Percentiles rank a stretch among this genome's conserved stretches.
phyloP scores from a whole-genome alignment of 345 rosid species.

The Sonneratia alba region DNA sequence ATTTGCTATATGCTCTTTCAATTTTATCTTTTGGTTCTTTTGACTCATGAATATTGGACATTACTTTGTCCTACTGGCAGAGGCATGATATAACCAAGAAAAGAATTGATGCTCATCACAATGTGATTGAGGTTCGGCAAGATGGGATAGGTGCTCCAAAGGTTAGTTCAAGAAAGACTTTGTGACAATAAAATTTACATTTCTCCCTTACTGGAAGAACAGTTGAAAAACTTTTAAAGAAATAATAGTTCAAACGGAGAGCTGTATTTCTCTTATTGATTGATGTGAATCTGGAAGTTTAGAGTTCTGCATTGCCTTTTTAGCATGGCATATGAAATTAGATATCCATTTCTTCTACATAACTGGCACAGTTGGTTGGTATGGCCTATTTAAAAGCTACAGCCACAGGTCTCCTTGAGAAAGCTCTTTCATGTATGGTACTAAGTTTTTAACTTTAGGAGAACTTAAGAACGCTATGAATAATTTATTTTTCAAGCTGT shows the following conservation, averaged over 20 bases:
- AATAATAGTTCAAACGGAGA: no score
- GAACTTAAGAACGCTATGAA: no score
- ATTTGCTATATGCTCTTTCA: neutral
- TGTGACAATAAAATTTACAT: neutral
- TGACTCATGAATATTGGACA: neutral
- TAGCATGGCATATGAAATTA: neutral
- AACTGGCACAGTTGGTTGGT: neutral
- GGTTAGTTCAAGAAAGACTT: constrained; percentile 20
- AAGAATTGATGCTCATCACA: constrained; percentile 48
- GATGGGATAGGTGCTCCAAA: constrained; percentile 57
- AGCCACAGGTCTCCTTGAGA: no score
- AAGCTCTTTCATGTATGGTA: no score
- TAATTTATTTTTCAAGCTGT: neutral
- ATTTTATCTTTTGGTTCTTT: neutral
- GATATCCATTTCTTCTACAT: neutral
- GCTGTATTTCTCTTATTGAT: no score
- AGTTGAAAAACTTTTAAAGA: neutral
- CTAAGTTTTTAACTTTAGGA: no score
- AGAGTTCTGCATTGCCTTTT: neutral
- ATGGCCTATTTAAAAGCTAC: neutral
- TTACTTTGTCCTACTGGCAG: constrained; percentile 20
- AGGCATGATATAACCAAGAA: constrained; percentile 59
- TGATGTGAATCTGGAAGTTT: no score
- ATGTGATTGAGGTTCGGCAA: constrained; percentile 40
- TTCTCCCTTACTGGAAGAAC: neutral